Evolutionary conservation across 2,329 filamentous ascomycete species (phyloP).

Genomic region (Penicillium janthinellum): DNA sequence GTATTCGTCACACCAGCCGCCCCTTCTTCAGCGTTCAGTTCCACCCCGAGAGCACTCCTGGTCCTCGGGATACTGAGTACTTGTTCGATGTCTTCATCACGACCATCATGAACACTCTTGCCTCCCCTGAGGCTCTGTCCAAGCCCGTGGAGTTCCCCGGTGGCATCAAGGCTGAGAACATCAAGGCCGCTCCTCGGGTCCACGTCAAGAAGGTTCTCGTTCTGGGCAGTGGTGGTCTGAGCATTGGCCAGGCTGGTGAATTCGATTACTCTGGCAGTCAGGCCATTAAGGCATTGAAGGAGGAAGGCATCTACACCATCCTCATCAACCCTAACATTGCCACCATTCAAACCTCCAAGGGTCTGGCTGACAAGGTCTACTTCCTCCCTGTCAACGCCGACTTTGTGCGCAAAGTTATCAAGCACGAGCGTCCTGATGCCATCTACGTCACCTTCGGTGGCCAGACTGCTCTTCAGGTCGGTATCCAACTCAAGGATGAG

Average conservation of each 20-base stretch:
- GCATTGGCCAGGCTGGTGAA: slow-evolving; percentile 96
- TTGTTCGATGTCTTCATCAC: slow-evolving; percentile 96
- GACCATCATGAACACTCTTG: slow-evolving; percentile 73
- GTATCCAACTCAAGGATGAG: slow-evolving; percentile 96
- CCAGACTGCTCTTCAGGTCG: slow-evolving; percentile 93
- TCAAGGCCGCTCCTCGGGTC: slow-evolving; percentile 73
- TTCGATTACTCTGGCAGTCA: slow-evolving; percentile 99
- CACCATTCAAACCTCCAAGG: slow-evolving; percentile 97
- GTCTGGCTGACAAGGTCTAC: slow-evolving; percentile 96
- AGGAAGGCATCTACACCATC: slow-evolving; percentile 97
- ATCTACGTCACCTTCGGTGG: slow-evolving; percentile 98
- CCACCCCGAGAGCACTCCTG: slow-evolving; percentile 95
- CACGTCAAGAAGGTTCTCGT: slow-evolving; percentile 92
- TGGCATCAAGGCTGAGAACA: slow-evolving; percentile 76
- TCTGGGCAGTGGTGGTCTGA: slow-evolving; percentile 89
- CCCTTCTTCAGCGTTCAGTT: slow-evolving; percentile 99
- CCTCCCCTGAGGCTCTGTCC: slow-evolving; percentile 66
- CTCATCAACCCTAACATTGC: slow-evolving; percentile 99
- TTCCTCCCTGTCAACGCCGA: slow-evolving; percentile 96
- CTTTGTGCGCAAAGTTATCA: slow-evolving; percentile 96
- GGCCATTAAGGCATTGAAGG: slow-evolving; percentile 96
- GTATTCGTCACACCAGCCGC: slow-evolving; percentile 81
- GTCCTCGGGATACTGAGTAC: slow-evolving; percentile 92
- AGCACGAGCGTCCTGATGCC: slow-evolving; percentile 89
- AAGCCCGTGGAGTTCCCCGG: slow-evolving; percentile 85